These are phyloP conservation scores for Kregervanrija delftensis DNA, from an alignment of 805 yeast genomes.

Conservation along the genomic window DNA sequence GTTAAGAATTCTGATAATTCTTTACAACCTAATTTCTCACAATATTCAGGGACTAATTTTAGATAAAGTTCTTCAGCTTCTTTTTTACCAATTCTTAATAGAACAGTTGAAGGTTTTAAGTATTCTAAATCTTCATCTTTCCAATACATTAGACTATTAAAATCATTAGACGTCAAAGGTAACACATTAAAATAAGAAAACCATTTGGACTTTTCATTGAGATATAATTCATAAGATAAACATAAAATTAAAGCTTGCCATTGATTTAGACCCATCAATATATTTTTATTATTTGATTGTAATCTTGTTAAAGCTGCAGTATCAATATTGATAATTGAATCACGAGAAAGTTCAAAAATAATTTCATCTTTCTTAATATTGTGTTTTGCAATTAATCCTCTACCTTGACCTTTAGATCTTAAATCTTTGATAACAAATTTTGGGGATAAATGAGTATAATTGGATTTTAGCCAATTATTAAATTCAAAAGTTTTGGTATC, in stretches of 20 bases:
- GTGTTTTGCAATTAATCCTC: slow-evolving; percentile 64
- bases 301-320: slow-evolving; percentile 41
- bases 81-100: slow-evolving; percentile 63
- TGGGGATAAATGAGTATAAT: slow-evolving; percentile 44
- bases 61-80: slow-evolving; percentile 57
- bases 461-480: slow-evolving; percentile 35
- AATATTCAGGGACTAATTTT: slow-evolving; percentile 34
- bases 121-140: slow-evolving; percentile 44
- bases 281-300: slow-evolving; percentile 25
- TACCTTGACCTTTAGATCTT: slow-evolving; percentile 56
- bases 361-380: slow-evolving; percentile 57
- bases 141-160: slow-evolving; percentile 82
- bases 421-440: slow-evolving; percentile 58
- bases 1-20: slow-evolving; percentile 32
- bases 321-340: slow-evolving; percentile 48
- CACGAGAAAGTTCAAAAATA: slow-evolving; percentile 64
- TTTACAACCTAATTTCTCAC: slow-evolving; percentile 30
- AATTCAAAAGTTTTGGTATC: slow-evolving; percentile 33
- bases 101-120: slow-evolving; percentile 65
- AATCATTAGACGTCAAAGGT: slow-evolving; percentile 38
- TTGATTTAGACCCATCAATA: slow-evolving; percentile 41
- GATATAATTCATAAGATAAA: slow-evolving; percentile 52
- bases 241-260: slow-evolving; percentile 78
- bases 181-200: slow-evolving; percentile 61
- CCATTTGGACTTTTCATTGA: slow-evolving; percentile 53